Evolutionary conservation across 2,329 filamentous ascomycete species (phyloP).

Genomic region (Ciborinia camelliae): DNA sequence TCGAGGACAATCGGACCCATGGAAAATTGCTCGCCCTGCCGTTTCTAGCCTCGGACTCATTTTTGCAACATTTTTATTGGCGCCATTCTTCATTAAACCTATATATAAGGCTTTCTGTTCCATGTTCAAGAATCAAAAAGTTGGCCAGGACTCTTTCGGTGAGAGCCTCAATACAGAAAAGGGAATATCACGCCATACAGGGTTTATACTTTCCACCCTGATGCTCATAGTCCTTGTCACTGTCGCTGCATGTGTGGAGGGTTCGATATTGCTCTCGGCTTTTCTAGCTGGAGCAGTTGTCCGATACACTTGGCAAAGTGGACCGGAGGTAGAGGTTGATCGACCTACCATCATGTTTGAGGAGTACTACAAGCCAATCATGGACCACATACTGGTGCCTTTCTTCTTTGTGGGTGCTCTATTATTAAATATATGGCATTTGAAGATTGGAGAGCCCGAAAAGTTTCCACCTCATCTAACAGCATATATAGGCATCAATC

Average conservation of each 20-base stretch:
- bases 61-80: not conserved
- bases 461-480: not conserved
- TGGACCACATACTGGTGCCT: constrained; percentile 50
- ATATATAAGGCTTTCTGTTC: not conserved
- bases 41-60: constrained; percentile 11
- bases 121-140: not conserved
- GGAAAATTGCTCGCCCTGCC: constrained; percentile 15
- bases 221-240: constrained; percentile 5
- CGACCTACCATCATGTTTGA: constrained; percentile 28
- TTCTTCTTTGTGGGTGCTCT: constrained; percentile 57
- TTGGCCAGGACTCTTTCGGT: not conserved
- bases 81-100: not conserved
- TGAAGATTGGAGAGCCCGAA: not conserved
- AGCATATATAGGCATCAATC: constrained; percentile 8
- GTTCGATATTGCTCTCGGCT: constrained; percentile 7
- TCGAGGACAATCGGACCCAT: constrained; percentile 1
- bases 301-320: constrained; percentile 3
- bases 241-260: constrained; percentile 13
- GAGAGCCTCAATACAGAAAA: not conserved
- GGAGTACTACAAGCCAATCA: constrained; percentile 30
- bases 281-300: constrained; percentile 16
- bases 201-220: constrained; percentile 9
- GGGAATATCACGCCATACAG: not conserved
- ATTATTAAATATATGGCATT: too few relatives aligned
- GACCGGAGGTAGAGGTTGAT: not conserved